Conservation (phyloP, 768 basidiomycete genomes). For the Suillus decipiens region DNA sequence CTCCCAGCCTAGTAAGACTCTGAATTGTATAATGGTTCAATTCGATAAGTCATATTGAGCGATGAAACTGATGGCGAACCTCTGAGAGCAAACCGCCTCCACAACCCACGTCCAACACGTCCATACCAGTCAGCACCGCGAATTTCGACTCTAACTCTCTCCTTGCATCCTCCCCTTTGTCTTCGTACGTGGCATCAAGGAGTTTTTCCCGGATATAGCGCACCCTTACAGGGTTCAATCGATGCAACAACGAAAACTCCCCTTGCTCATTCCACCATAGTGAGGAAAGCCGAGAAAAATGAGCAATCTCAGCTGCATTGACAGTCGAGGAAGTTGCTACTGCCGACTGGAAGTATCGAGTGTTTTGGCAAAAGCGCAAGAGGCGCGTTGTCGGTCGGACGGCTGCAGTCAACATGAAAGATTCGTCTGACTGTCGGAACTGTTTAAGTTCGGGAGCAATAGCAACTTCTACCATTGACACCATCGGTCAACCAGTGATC, state of each 20-base stretch:
- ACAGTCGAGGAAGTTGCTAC: conserved; percentile 36
- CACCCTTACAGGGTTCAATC: conserved; percentile 92
- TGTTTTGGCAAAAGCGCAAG: conserved; percentile 8
- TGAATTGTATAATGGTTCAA: conserved; percentile 31
- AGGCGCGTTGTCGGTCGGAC: conserved; percentile 21
- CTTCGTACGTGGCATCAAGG: conserved; percentile 60
- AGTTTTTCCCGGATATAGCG: conserved; percentile 82
- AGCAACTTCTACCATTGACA: neutral
- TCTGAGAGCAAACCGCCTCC: conserved; percentile 94
- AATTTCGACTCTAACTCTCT: conserved; percentile 30
- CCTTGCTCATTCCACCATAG: conserved; percentile 96
- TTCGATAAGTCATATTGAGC: conserved; percentile 4
- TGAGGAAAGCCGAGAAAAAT: conserved; percentile 87
- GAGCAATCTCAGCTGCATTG: conserved; percentile 80
- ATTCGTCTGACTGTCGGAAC: neutral
- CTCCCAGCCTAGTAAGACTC: conserved; percentile 88
- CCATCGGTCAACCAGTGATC: neutral
- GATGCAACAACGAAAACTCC: conserved; percentile 85
- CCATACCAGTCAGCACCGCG: conserved; percentile 57
- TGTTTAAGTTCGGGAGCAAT: neutral
- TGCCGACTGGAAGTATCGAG: conserved; percentile 25
- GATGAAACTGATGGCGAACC: conserved; percentile 44
- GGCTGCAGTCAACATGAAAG: conserved; percentile 21
- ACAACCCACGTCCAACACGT: conserved; percentile 90
- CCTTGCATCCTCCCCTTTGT: conserved; percentile 38